Evolutionary conservation across 805 yeast genomes (phyloP), one percentile per base, ranked within the genome.

Genomic region (Zygotorulaspora chibaensis): DNA sequence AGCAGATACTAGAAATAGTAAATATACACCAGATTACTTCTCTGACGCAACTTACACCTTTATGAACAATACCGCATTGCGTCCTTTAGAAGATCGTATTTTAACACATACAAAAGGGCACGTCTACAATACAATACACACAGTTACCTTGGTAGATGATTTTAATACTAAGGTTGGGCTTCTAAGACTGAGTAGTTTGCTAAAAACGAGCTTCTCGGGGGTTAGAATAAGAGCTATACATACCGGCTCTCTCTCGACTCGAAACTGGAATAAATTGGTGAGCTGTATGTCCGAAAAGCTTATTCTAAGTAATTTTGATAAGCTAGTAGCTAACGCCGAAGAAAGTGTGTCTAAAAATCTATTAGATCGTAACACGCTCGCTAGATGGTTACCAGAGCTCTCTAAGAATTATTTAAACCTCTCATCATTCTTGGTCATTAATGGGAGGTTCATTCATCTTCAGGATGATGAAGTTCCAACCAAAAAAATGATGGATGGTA

Each of bases 81-180:
- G 51, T 0, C 31, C 41, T 1, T n/a, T 63, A 8, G 43, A 37
- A n/a, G 47, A 50, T 1, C 53, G 60, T n/a, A 46, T 62, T 5
- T 40, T 57, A 7, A 62, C 59, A 35, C 57, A 57, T 39, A 13
- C 43, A 2, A 51, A 48, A 2, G 46, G 55, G 4, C 43, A 43
- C 3, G 48, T 50, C 2, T 51, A 59, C 18, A 66, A 63, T 16
- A n/a, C 55, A 36, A 25, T 60, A 35, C 68, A 62, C 12, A 67
- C 73, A 1, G 36, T 81, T 8, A 80, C 87, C 63, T 52, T 84
- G 9, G 69, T 81, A 42, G 93, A 87, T 30, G 78, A 81, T 54
- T 74, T 83, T 46, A 64, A 68, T 23, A 56, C 70, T 2, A 26
- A 52, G 2, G 37, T 57, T 3, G 66, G 75, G 7, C 53, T 74